Base-by-base conservation (phyloP, 139 green algal species). In the Chlamydomonas sp. region DNA sequence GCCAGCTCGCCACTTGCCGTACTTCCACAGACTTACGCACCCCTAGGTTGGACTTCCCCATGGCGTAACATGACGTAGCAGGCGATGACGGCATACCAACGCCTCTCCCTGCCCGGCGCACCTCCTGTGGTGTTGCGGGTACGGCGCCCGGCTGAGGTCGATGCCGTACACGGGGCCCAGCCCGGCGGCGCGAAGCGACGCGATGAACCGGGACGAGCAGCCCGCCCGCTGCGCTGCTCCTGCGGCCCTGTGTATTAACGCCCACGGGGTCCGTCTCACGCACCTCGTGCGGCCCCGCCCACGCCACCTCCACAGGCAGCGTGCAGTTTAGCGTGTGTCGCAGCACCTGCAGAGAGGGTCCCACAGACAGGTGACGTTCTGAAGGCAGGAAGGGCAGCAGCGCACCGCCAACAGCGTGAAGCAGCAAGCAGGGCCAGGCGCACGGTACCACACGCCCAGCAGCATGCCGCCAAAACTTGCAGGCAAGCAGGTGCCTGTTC, bases 141-240 rank as follows among this genome's bases (percentile, higher is more conserved):
- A 85, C 68, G 80, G 80, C 80, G 78, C 17, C 1, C 66, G 68
- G 59, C 68, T 79, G 49, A 85, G 68, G 49, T 85, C 80, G 68
- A 78, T 5, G 58, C 80, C 80, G 68, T 78, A 85, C 80, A 85
- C 80, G 31, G 80, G 80, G 1, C 80, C 80, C 58, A 85, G 31
- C 17, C 80, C 80, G 1, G 68, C 80, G 2, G 72, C 80, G 5
- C 80, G 80, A 58, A 85, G 67, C 20, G 58, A 7, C 3, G 3
- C 0, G 62, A 85, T 85, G 80, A 85, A 85, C 31, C 31, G 31
- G 31, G 31, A 49, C 31, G 31, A 49, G 31, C 31, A 49, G 31
- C 31, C 31, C 31, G 31, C 31, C 31, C 31, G 31, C 31, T 0
- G 31, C 31, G 31, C 61, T 9, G 77, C 77, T 17, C 16, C 2